Percentiles rank a stretch among this genome's conserved stretches.
These are phyloP conservation scores for Cicer bijugum DNA, from an alignment of 306 rosid species.

Conservation along the genomic window DNA sequence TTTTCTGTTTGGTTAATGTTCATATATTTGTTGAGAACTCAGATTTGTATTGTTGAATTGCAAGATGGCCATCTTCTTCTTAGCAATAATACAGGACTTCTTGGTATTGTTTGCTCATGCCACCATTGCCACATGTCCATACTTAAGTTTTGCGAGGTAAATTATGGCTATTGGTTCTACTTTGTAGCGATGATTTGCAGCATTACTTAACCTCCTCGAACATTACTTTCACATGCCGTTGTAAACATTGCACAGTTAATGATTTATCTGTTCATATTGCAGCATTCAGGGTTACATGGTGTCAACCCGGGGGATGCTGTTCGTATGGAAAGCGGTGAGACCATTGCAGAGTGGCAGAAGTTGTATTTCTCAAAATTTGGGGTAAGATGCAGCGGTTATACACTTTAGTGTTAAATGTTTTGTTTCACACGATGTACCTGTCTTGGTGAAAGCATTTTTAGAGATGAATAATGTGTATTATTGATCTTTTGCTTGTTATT, in stretches of 20 bases:
- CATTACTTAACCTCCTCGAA: conserved; percentile 17
- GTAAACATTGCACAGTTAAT: conserved; percentile 31
- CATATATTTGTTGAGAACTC: conserved; percentile 35
- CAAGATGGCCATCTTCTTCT: conserved; percentile 55
- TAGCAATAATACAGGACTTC: conserved; percentile 52
- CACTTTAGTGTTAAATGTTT: conserved; percentile 27
- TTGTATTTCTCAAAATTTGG: conserved; percentile 57
- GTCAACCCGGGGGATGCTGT: conserved; percentile 65
- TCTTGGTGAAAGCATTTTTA: neutral
- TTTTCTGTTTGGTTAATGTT: conserved; percentile 25
- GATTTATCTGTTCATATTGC: conserved; percentile 43
- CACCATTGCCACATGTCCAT: conserved; percentile 71
- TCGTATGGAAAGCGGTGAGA: conserved; percentile 65
- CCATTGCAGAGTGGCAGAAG: conserved; percentile 64
- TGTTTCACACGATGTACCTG: neutral
- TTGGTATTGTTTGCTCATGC: conserved; percentile 74
- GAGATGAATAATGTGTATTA: conserved; percentile 1
- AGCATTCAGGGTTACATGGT: conserved; percentile 68
- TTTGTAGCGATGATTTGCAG: neutral
- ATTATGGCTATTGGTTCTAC: conserved; percentile 15
- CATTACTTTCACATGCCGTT: conserved; percentile 22
- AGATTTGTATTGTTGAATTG: conserved; percentile 38
- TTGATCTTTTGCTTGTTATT: conserved; percentile 22
- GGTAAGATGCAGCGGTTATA: conserved; percentile 54
- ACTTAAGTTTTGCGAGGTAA: conserved; percentile 73